A percentile compares a stretch with the other conserved stretches of the same genome.
phyloP scores from a whole-genome alignment of 331 rosid species.

The Quercus phellos region DNA sequence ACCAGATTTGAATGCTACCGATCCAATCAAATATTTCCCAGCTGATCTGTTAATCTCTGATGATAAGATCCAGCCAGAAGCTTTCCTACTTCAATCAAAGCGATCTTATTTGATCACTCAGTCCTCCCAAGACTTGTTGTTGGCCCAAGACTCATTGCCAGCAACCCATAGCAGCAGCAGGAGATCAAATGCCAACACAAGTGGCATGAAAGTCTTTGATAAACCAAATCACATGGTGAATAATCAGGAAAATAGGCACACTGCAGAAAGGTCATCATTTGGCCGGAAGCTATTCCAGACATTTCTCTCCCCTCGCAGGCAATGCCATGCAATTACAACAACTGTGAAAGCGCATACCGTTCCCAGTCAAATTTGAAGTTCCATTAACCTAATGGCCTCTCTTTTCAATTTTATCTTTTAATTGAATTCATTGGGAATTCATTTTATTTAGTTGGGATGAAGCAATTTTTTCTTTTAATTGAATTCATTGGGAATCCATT shows the following conservation, averaged over 20 bases:
- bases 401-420: conserved; percentile 12
- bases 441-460: conserved; percentile 8
- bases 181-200: conserved; percentile 24
- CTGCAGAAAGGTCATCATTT: conserved; percentile 18
- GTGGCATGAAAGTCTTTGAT: conserved; percentile 16
- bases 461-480: not conserved
- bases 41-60: conserved; percentile 48
- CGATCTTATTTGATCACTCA: conserved; percentile 17
- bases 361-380: conserved; percentile 29
- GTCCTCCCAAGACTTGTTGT: conserved; percentile 19
- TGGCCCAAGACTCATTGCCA: conserved; percentile 21
- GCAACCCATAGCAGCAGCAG: conserved; percentile 21
- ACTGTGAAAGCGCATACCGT: conserved; percentile 18
- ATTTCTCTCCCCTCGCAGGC: conserved; percentile 51
- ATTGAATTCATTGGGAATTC: conserved; percentile 17
- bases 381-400: conserved; percentile 25
- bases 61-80: conserved; percentile 44
- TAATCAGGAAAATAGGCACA: conserved; percentile 21
- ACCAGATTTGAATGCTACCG: conserved; percentile 25
- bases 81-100: conserved; percentile 24
- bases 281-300: conserved; percentile 41
- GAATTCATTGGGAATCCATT: not conserved
- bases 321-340: conserved; percentile 41
- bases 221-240: conserved; percentile 26
- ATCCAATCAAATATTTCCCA: conserved; percentile 33